Evolutionary conservation across 2,329 filamentous ascomycete species (phyloP).

Genomic region (Colletotrichum sp.): DNA sequence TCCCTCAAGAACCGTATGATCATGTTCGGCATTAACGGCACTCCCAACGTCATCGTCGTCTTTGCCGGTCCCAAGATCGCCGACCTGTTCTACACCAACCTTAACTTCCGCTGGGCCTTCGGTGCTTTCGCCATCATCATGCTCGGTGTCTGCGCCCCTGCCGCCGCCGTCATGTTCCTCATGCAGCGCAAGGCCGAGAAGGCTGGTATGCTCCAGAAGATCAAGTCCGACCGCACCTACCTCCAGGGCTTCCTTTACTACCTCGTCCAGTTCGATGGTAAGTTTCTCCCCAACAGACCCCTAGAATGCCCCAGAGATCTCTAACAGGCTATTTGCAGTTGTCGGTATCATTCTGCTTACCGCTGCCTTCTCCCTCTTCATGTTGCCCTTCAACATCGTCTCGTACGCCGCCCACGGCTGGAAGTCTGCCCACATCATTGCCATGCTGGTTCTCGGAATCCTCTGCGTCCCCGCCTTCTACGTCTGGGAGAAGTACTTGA

Average conservation of each 20-base stretch:
- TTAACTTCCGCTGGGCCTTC: constrained; percentile 55
- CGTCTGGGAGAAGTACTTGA: constrained; percentile 56
- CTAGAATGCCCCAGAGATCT: background rate
- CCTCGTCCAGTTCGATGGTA: constrained; percentile 22
- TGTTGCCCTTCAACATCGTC: constrained; percentile 62
- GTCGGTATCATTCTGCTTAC: constrained; percentile 55
- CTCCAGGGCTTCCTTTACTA: constrained; percentile 18
- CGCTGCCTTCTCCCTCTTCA: constrained; percentile 53
- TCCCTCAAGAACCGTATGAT: constrained; percentile 48
- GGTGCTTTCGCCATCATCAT: constrained; percentile 69
- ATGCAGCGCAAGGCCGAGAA: constrained; percentile 53
- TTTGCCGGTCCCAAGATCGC: constrained; percentile 48
- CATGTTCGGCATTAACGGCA: constrained; percentile 45
- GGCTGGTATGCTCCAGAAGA: constrained; percentile 39
- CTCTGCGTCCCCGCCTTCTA: constrained; percentile 52
- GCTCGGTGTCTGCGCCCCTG: constrained; percentile 48
- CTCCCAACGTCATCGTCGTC: constrained; percentile 47
- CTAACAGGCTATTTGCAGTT: constrained; percentile 26
- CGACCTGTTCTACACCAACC: constrained; percentile 39
- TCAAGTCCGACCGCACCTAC: constrained; percentile 5
- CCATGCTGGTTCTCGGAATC: constrained; percentile 56
- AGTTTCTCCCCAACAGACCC: background rate
- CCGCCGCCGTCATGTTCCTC: constrained; percentile 37
- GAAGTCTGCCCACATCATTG: constrained; percentile 47
- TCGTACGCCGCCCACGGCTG: constrained; percentile 45